These are phyloP conservation scores for Backusella macrospora DNA, from an alignment of 192 early-diverging fungal species.

Conservation along the genomic window DNA sequence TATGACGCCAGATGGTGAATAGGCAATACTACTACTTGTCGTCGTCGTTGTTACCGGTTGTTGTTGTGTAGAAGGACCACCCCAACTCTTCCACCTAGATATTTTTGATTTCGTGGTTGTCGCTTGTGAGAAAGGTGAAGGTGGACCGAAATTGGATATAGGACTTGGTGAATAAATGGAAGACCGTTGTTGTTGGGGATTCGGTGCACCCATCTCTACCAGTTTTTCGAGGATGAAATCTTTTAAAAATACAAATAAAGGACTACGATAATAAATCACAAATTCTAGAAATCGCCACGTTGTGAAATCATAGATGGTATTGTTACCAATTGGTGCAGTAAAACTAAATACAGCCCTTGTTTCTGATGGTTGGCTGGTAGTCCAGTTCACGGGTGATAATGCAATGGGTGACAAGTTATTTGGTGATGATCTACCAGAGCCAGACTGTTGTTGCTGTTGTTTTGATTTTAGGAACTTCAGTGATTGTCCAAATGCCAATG, in stretches of 20 bases:
- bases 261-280: conserved; percentile 48
- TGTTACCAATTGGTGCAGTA: neutral
- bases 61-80: conserved; percentile 28
- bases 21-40: neutral
- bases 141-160: neutral
- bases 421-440: conserved; percentile 7
- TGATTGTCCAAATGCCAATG: conserved; percentile 44
- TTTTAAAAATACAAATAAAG: conserved; percentile 49
- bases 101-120: conserved; percentile 2
- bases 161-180: conserved; percentile 21
- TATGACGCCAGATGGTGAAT: neutral
- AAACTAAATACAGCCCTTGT: neutral
- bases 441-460: neutral
- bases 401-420: neutral
- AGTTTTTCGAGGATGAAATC: conserved; percentile 48
- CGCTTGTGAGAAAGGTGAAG: neutral
- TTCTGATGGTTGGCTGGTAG: neutral
- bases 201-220: neutral
- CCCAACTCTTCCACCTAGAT: conserved; percentile 54
- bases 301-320: conserved; percentile 42
- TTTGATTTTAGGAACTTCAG: conserved; percentile 23
- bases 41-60: neutral
- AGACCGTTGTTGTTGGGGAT: neutral
- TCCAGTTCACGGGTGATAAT: neutral
- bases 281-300: conserved; percentile 60